phyloP scores from a whole-genome alignment of 768 basidiomycete genomes.

The Leucogyrophana mollusca region DNA sequence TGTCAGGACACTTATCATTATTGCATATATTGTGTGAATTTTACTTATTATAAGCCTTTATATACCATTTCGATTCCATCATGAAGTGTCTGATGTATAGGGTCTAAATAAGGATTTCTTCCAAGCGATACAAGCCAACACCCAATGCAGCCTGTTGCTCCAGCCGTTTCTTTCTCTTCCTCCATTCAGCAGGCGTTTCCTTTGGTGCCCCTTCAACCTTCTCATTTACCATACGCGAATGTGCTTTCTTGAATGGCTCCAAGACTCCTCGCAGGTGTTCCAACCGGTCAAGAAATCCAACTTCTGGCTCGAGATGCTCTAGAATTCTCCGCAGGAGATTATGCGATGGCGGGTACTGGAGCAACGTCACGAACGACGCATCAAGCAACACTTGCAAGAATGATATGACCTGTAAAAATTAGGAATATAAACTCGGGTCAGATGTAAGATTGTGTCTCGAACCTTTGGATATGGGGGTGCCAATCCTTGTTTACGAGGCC shows the following conservation, averaged over 20 bases:
- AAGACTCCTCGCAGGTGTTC: conserved; percentile 61
- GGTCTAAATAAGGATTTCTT: conserved; percentile 59
- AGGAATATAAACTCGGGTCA: conserved; percentile 6
- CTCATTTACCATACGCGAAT: conserved; percentile 47
- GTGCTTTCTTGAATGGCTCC: conserved; percentile 59
- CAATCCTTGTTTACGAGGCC: conserved; percentile 10
- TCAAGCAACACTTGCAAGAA: conserved; percentile 72
- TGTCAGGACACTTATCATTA: too few relatives aligned
- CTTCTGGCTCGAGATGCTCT: conserved; percentile 53
- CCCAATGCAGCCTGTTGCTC: conserved; percentile 50
- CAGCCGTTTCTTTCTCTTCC: conserved; percentile 50
- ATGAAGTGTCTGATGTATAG: not conserved
- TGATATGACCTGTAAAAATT: conserved; percentile 42
- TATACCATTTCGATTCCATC: not conserved
- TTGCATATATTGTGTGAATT: too few relatives aligned
- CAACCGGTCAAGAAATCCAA: conserved; percentile 45
- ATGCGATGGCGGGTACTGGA: conserved; percentile 64
- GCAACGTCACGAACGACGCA: conserved; percentile 64
- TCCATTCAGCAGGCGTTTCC: conserved; percentile 43
- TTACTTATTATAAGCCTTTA: too few relatives aligned
- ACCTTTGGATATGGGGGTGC: conserved; percentile 31
- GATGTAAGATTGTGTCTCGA: conserved; percentile 34
- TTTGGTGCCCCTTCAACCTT: conserved; percentile 30
- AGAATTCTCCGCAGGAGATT: conserved; percentile 47
- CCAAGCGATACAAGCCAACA: conserved; percentile 69